Evolutionary conservation across 345 rosid genomes (phyloP).

Genomic region (Stellera chamaejasme): DNA sequence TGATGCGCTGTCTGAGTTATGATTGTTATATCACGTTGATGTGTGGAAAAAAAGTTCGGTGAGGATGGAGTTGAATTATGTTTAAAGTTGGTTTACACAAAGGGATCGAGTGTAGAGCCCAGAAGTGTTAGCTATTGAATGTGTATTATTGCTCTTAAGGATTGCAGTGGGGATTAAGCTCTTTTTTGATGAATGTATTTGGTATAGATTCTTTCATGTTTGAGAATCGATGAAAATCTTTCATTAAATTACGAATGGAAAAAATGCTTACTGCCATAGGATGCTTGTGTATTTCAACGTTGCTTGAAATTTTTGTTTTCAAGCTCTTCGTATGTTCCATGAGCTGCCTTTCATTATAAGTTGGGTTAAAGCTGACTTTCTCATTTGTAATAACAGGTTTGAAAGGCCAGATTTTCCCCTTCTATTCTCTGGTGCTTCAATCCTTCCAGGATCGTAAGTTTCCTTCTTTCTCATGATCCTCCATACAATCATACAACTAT

Average conservation of each 20-base stretch:
- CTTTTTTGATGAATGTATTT: too few relatives aligned
- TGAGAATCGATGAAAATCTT: too few relatives aligned
- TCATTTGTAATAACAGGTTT: slow-evolving; percentile 45
- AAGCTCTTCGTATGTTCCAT: neutral
- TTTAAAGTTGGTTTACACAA: too few relatives aligned
- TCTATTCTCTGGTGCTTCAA: slow-evolving; percentile 65
- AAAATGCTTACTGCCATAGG: too few relatives aligned
- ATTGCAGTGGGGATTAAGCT: too few relatives aligned
- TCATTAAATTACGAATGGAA: too few relatives aligned
- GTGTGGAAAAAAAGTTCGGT: neutral
- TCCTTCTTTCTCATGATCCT: too few relatives aligned
- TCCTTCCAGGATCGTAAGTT: slow-evolving; percentile 70
- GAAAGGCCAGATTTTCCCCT: slow-evolving; percentile 83
- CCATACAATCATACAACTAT: neutral
- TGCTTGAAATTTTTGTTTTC: neutral
- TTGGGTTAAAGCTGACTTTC: neutral
- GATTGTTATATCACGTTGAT: neutral
- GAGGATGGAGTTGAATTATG: too few relatives aligned
- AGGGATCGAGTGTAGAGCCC: too few relatives aligned
- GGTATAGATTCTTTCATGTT: too few relatives aligned
- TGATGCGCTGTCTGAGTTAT: neutral
- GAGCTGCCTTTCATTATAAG: neutral
- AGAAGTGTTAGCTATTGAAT: too few relatives aligned
- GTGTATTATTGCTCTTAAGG: too few relatives aligned
- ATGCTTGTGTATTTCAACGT: neutral